These are phyloP conservation scores for Arabidopsis lyrata DNA, from an alignment of 441 rosid genomes.

Conservation along the genomic window DNA sequence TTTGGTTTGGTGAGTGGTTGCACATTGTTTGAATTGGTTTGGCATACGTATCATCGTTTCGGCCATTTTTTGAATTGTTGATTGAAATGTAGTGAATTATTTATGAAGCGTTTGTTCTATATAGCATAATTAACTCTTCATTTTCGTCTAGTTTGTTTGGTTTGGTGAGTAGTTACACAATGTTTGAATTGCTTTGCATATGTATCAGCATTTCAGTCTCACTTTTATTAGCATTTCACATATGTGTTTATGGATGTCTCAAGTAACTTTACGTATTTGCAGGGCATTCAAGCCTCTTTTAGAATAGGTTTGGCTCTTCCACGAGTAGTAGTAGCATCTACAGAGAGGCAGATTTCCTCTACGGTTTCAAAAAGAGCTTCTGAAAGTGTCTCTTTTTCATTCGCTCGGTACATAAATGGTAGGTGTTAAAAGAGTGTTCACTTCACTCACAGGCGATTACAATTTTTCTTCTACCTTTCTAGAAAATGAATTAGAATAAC, in stretches of 20 bases:
- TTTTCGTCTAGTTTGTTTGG: not conserved
- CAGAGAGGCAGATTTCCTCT: constrained; percentile 42
- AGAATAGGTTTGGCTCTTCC: constrained; percentile 50
- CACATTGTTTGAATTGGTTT: constrained; percentile 3
- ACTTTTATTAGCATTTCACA: constrained; percentile 4
- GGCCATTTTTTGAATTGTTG: not conserved
- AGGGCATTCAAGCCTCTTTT: constrained; percentile 62
- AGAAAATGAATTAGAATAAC: not conserved
- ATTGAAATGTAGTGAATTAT: not conserved
- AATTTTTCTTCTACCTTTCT: not conserved
- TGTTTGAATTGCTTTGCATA: not conserved
- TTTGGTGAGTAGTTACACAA: not conserved
- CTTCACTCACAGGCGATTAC: constrained; percentile 19
- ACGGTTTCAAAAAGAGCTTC: constrained; percentile 32
- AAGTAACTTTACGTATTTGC: constrained; percentile 30
- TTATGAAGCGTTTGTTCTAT: constrained; percentile 4
- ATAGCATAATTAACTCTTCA: not conserved
- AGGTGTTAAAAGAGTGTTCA: constrained; percentile 14
- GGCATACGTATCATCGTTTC: not conserved
- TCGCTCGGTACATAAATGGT: constrained; percentile 53
- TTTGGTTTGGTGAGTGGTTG: not conserved
- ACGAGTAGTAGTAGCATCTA: constrained; percentile 38
- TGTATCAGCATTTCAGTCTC: constrained; percentile 5
- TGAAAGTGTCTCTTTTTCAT: constrained; percentile 49
- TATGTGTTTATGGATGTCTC: constrained; percentile 30